These are phyloP conservation scores for Hyaloscypha hepaticicola DNA, from an alignment of 495 filamentous ascomycete genomes.

Conservation along the genomic window DNA sequence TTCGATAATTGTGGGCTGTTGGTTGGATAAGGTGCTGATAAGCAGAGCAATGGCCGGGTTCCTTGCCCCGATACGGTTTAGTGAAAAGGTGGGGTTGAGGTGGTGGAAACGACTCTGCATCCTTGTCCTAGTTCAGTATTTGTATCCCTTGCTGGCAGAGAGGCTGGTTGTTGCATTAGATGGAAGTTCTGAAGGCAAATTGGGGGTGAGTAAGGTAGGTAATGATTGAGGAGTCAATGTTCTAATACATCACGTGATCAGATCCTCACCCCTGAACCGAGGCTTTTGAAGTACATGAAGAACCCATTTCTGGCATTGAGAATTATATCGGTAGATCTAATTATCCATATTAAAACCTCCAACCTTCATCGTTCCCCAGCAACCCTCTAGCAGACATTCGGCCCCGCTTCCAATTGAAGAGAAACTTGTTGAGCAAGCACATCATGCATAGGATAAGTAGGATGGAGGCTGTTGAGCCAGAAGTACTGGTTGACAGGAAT, in stretches of 20 bases:
- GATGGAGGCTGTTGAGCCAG: constrained; percentile 62
- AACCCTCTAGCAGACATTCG: constrained; percentile 32
- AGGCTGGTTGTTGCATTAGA: neutral
- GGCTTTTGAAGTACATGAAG: no score
- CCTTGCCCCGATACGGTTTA: constrained; percentile 16
- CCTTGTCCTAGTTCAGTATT: constrained; percentile 20
- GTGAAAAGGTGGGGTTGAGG: constrained; percentile 17
- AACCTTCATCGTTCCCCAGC: neutral
- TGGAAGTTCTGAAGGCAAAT: neutral
- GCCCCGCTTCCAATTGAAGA: constrained; percentile 39
- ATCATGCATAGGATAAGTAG: constrained; percentile 59
- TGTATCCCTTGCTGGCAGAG: constrained; percentile 3
- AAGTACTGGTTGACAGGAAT: constrained; percentile 59
- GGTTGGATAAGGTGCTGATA: constrained; percentile 22
- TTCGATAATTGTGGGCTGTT: constrained; percentile 18
- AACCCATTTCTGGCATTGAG: no score
- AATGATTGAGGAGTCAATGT: no score
- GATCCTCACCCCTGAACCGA: no score
- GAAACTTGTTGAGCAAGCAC: constrained; percentile 51
- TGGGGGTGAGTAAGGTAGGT: neutral
- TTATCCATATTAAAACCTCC: neutral
- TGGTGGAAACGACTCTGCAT: neutral
- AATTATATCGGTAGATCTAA: neutral
- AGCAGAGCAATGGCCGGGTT: constrained; percentile 14
- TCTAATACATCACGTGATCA: no score